Evolutionary conservation across 2,329 filamentous ascomycete species (phyloP).

Genomic region (Nothophoma quercina): DNA sequence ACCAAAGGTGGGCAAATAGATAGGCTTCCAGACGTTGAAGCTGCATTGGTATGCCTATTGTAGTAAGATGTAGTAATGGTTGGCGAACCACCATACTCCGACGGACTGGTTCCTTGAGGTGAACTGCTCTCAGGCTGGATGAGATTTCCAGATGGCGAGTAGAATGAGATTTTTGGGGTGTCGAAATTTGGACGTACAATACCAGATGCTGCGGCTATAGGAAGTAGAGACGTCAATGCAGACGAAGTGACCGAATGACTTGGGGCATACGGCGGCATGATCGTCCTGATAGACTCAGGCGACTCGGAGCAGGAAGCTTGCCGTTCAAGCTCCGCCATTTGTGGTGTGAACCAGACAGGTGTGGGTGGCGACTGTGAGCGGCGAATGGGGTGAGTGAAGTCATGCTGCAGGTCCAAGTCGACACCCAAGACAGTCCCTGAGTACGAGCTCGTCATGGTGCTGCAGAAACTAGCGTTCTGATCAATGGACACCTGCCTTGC

Average conservation of each 20-base stretch:
- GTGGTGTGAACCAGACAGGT: conserved; percentile 37
- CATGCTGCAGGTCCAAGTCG: conserved; percentile 43
- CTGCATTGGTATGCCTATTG: conserved; percentile 4
- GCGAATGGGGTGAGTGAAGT: conserved; percentile 17
- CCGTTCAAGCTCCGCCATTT: conserved; percentile 29
- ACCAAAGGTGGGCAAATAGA: conserved; percentile 24
- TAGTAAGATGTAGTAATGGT: conserved; percentile 18
- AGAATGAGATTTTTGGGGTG: conserved; percentile 42
- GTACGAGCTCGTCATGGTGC: conserved; percentile 44
- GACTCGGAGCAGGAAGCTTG: conserved; percentile 22
- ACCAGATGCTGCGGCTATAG: conserved; percentile 48
- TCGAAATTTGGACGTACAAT: conserved; percentile 41
- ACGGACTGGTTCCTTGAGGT: conserved; percentile 17
- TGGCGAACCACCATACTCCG: conserved; percentile 15
- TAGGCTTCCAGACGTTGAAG: background rate
- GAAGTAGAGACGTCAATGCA: conserved; percentile 46
- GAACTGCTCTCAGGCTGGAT: conserved; percentile 37
- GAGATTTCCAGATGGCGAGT: conserved; percentile 45
- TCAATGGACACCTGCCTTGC: conserved; percentile 24
- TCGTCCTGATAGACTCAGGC: conserved; percentile 10
- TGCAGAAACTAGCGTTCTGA: conserved; percentile 44
- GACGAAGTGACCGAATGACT: conserved; percentile 42
- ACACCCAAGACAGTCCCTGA: conserved; percentile 46
- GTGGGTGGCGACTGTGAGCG: conserved; percentile 35
- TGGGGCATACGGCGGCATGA: background rate